Evolutionary conservation across 2,329 filamentous ascomycete genomes (phyloP).

Genomic region (Thielaviopsis ethacetica): DNA sequence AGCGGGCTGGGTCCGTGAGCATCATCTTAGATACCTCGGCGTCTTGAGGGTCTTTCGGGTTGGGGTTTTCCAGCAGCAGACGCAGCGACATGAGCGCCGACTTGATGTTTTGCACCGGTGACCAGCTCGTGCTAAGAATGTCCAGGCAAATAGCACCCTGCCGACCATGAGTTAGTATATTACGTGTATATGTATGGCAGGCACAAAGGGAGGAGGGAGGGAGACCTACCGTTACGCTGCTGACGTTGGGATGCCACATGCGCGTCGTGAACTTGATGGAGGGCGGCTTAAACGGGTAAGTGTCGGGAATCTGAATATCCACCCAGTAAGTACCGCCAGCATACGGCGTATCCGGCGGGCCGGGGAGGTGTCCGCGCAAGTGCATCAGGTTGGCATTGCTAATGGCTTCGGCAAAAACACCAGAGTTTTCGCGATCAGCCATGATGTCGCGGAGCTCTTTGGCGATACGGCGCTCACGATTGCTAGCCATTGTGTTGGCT

Average conservation of each 20-base stretch:
- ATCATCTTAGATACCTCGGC: constrained; percentile 90
- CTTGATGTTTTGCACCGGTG: constrained; percentile 90
- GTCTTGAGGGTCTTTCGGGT: constrained; percentile 93
- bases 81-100: constrained; percentile 85
- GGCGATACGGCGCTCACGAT: constrained; percentile 42
- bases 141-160: constrained; percentile 95
- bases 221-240: constrained; percentile 65
- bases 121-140: constrained; percentile 79
- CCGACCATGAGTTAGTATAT: too few species aligned
- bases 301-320: constrained; percentile 72
- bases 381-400: constrained; percentile 59
- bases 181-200: too few species aligned
- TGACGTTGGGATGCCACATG: constrained; percentile 96
- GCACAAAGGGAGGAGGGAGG: not conserved
- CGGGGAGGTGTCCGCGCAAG: constrained; percentile 67
- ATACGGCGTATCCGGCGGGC: constrained; percentile 86
- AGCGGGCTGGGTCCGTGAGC: constrained; percentile 59
- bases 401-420: constrained; percentile 53
- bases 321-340: constrained; percentile 69
- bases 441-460: constrained; percentile 67
- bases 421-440: constrained; percentile 54
- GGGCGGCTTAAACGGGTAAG: constrained; percentile 88
- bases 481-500: constrained; percentile 27
- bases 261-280: constrained; percentile 82
- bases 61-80: constrained; percentile 80